These are phyloP conservation scores for Aspergillus sp. DNA, from an alignment of 2,329 filamentous ascomycete species.

Conservation along the genomic window DNA sequence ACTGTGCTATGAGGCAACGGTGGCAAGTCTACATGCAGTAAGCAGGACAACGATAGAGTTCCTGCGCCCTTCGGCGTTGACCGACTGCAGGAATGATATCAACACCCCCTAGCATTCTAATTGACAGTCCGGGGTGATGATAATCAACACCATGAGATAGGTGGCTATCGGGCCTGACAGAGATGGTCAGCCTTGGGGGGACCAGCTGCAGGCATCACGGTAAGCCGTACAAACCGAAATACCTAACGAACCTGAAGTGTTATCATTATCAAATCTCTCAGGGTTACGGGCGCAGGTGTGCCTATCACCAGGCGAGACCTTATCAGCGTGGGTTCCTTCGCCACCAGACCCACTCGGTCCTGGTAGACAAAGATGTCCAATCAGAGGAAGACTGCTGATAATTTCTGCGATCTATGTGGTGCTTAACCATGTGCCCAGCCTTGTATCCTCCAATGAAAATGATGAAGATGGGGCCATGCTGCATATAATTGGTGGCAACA, in stretches of 20 bases:
- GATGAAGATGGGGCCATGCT: not conserved
- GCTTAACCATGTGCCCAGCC: slow-evolving; percentile 6
- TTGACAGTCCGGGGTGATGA: not conserved
- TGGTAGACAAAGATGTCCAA: slow-evolving; percentile 10
- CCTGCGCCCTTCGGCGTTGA: not conserved
- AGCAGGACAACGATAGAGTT: not conserved
- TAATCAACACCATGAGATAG: not conserved
- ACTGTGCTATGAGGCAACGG: not conserved
- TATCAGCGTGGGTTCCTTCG: slow-evolving; percentile 12
- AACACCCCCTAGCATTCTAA: not conserved
- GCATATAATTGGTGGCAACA: slow-evolving; percentile 2
- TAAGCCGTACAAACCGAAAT: not conserved
- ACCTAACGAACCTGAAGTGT: slow-evolving; percentile 6
- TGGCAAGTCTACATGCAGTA: not conserved
- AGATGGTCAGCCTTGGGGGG: not conserved
- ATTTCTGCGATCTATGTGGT: slow-evolving; percentile 8
- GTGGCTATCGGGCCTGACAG: not conserved
- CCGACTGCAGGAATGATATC: not conserved
- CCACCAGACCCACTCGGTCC: slow-evolving; percentile 7
- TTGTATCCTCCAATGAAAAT: not conserved
- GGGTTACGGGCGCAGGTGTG: slow-evolving; percentile 1
- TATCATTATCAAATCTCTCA: slow-evolving; percentile 12
- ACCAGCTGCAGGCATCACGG: not conserved
- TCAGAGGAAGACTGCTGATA: not conserved
- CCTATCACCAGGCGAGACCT: slow-evolving; percentile 16